A percentile compares a stretch with the other conserved stretches of the same genome.
Evolutionary conservation across 495 filamentous ascomycete genomes (phyloP).

Genomic region (Podospora fimiseda): DNA sequence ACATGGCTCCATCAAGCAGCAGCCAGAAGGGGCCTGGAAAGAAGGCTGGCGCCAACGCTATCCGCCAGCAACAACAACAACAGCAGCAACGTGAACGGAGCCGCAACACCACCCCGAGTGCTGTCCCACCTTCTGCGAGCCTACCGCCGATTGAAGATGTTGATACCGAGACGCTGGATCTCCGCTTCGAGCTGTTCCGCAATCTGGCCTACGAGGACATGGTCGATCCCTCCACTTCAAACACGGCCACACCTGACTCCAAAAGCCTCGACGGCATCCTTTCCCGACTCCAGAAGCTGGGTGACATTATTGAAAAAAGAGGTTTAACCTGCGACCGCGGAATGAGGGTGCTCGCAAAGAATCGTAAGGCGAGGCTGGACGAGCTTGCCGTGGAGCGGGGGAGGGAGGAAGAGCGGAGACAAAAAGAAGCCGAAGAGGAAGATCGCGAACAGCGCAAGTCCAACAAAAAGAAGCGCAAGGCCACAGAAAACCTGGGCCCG

Average conservation of each 20-base stretch:
- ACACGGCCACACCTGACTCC: slow-evolving; percentile 64
- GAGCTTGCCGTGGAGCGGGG: slow-evolving; percentile 40
- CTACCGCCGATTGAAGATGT: slow-evolving; percentile 50
- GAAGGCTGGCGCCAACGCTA: slow-evolving; percentile 55
- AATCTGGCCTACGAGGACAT: slow-evolving; percentile 64
- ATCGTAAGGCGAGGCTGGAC: slow-evolving; percentile 52
- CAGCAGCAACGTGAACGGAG: slow-evolving; percentile 52
- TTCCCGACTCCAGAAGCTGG: slow-evolving; percentile 58
- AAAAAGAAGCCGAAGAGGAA: slow-evolving; percentile 35
- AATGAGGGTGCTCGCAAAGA: slow-evolving; percentile 62
- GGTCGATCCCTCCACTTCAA: slow-evolving; percentile 56
- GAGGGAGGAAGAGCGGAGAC: slow-evolving; percentile 33
- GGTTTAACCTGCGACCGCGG: slow-evolving; percentile 60
- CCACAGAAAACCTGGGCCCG: slow-evolving; percentile 49
- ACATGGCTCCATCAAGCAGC: slow-evolving; percentile 47
- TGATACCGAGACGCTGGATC: slow-evolving; percentile 59
- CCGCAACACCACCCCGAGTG: slow-evolving; percentile 79
- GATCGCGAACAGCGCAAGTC: slow-evolving; percentile 43
- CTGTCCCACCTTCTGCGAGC: slow-evolving; percentile 41
- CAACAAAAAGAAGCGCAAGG: slow-evolving; percentile 55
- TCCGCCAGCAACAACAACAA: slow-evolving; percentile 51
- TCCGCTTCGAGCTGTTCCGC: slow-evolving; percentile 45
- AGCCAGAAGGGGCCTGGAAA: slow-evolving; percentile 73
- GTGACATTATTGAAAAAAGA: slow-evolving; percentile 58
- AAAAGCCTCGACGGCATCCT: slow-evolving; percentile 63